Evolutionary conservation across 768 basidiomycete genomes (phyloP).

Genomic region (Leccinellum albellum): DNA sequence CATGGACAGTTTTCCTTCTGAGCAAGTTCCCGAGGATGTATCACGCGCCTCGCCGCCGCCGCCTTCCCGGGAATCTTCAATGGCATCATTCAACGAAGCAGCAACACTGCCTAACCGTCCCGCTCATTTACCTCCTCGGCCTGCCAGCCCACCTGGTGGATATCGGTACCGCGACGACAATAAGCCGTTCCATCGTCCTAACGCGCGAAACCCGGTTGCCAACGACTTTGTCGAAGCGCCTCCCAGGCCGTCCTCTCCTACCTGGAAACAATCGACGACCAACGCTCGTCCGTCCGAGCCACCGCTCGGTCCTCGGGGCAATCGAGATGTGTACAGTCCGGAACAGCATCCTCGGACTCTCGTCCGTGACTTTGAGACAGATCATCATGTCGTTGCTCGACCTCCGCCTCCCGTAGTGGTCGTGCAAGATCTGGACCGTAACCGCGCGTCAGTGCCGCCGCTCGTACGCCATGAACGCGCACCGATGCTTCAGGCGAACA

Average conservation of each 20-base stretch:
- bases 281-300: slow-evolving; percentile 9
- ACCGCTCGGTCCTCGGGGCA: slow-evolving; percentile 6
- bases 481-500: slow-evolving; percentile 24
- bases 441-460: slow-evolving; percentile 11
- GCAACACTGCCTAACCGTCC: slow-evolving; percentile 4
- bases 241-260: slow-evolving; percentile 6
- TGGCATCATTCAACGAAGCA: slow-evolving; percentile 13
- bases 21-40: slow-evolving; percentile 11
- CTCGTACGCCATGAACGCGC: slow-evolving; percentile 32
- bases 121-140: slow-evolving; percentile 22
- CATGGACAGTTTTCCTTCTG: slow-evolving; percentile 15
- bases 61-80: slow-evolving; percentile 29
- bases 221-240: slow-evolving; percentile 6
- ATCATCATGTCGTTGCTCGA: background rate
- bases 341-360: slow-evolving; percentile 10
- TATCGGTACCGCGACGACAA: slow-evolving; percentile 7
- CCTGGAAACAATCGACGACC: background rate
- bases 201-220: background rate
- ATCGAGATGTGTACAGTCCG: slow-evolving; percentile 1
- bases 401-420: background rate
- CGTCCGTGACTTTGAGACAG: slow-evolving; percentile 9
- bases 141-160: slow-evolving; percentile 16
- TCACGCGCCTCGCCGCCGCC: slow-evolving; percentile 28
- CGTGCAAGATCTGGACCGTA: slow-evolving; percentile 6
- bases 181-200: slow-evolving; percentile 1